These are phyloP conservation scores for Betula pendula DNA, from an alignment of 306 rosid genomes.

Conservation along the genomic window DNA sequence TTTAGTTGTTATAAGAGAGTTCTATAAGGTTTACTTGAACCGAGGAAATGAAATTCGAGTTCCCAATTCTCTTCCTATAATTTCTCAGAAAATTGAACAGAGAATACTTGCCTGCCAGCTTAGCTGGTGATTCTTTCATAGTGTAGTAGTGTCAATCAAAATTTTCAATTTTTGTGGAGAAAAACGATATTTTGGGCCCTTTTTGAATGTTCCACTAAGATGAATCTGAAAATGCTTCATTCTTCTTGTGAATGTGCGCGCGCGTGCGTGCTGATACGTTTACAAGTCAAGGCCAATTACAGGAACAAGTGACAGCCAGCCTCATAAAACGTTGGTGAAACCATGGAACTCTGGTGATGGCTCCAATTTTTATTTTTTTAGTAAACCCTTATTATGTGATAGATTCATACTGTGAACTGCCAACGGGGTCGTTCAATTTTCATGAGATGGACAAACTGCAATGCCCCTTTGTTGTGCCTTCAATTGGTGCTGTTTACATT, in stretches of 20 bases:
- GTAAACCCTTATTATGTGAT: not conserved
- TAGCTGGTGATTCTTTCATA: not conserved
- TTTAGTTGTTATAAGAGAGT: not conserved
- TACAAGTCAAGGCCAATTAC: not conserved
- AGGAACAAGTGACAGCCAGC: not conserved
- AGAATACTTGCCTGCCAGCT: not conserved
- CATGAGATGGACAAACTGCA: not conserved
- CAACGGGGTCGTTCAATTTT: not conserved
- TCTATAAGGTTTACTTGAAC: not conserved
- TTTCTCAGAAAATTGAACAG: not conserved
- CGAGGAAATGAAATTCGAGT: not conserved
- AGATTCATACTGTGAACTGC: slow-evolving; percentile 6
- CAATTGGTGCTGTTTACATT: not conserved
- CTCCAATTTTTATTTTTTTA: not conserved
- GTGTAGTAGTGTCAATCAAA: not conserved
- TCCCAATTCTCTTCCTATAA: not conserved
- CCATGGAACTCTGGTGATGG: not conserved
- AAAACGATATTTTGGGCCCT: not conserved
- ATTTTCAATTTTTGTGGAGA: not conserved
- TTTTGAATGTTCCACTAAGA: not conserved
- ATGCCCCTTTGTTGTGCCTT: not conserved
- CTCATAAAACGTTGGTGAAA: not conserved
- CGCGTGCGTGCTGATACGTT: not conserved
- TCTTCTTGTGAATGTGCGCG: not conserved
- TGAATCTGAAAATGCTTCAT: not conserved